Conservation (phyloP, 2,329 filamentous ascomycete genomes). For the Hymenoscyphus repandus region DNA sequence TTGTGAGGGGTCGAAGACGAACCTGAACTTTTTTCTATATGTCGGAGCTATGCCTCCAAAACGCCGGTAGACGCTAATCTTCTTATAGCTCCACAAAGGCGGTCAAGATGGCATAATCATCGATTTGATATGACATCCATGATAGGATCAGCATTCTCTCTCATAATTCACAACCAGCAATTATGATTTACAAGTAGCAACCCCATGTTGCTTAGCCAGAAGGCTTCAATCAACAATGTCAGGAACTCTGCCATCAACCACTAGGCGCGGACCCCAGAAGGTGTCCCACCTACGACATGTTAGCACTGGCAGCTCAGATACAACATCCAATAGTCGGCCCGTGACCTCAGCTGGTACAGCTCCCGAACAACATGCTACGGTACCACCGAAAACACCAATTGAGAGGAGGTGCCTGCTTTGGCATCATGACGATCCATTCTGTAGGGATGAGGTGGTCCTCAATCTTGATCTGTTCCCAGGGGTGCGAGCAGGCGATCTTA, state of each 20-base stretch:
- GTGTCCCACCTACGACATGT: slow-evolving; percentile 29
- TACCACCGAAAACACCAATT: slow-evolving; percentile 14
- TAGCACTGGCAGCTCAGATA: slow-evolving; percentile 27
- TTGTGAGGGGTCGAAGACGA: background rate
- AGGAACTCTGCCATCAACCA: slow-evolving; percentile 17
- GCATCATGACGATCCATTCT: slow-evolving; percentile 62
- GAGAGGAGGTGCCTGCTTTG: slow-evolving; percentile 30
- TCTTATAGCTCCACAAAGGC: background rate
- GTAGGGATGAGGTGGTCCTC: slow-evolving; percentile 72
- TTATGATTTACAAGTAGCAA: slow-evolving; percentile 17
- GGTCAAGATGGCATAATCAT: background rate
- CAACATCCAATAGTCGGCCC: slow-evolving; percentile 20
- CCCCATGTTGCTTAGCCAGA: slow-evolving; percentile 8
- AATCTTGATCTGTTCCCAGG: slow-evolving; percentile 67
- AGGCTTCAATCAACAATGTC: slow-evolving; percentile 23
- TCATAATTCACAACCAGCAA: slow-evolving; percentile 2
- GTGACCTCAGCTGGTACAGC: slow-evolving; percentile 19
- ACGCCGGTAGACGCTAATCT: background rate
- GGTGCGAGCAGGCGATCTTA: slow-evolving; percentile 61
- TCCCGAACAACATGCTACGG: slow-evolving; percentile 21
- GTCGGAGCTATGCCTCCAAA: background rate
- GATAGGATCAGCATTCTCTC: background rate
- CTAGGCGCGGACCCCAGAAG: slow-evolving; percentile 25
- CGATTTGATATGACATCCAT: background rate
- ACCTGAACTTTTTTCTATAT: slow-evolving; percentile 7